These are phyloP conservation scores for Acacia acuminata DNA, from an alignment of 306 rosid species.

Conservation along the genomic window DNA sequence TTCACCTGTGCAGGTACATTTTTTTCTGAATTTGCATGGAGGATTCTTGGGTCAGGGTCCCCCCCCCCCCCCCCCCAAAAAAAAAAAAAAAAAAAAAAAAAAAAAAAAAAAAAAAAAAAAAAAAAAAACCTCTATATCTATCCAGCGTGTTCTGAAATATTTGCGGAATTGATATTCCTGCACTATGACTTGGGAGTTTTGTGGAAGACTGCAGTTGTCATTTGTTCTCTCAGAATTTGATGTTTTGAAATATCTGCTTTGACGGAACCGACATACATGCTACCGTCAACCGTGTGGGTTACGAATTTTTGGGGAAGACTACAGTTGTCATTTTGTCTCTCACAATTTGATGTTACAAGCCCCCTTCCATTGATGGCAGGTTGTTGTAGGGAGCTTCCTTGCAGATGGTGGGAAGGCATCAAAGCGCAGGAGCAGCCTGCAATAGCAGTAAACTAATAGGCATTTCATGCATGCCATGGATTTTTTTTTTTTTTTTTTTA, in stretches of 20 bases:
- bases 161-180: constrained; percentile 1
- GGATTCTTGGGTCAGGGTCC: too few species aligned
- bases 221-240: neutral
- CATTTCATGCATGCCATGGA: constrained; percentile 61
- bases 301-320: neutral
- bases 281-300: neutral
- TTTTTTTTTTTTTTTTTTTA: too few species aligned
- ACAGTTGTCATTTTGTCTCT: neutral
- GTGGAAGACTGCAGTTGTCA: neutral
- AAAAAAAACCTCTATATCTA: neutral
- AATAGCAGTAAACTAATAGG: constrained; percentile 53
- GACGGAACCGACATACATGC: neutral
- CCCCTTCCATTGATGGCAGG: constrained; percentile 33
- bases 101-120: too few species aligned
- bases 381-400: constrained; percentile 60
- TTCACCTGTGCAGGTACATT: constrained; percentile 75
- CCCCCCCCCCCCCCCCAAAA: too few species aligned
- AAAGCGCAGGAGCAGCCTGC: constrained; percentile 43
- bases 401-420: constrained; percentile 48
- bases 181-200: neutral
- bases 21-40: neutral
- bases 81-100: too few species aligned
- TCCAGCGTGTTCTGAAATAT: neutral
- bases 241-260: neutral
- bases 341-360: neutral